Evolutionary conservation across 805 yeast genomes (phyloP).

Genomic region (Metschnikowia kunwiensis): DNA sequence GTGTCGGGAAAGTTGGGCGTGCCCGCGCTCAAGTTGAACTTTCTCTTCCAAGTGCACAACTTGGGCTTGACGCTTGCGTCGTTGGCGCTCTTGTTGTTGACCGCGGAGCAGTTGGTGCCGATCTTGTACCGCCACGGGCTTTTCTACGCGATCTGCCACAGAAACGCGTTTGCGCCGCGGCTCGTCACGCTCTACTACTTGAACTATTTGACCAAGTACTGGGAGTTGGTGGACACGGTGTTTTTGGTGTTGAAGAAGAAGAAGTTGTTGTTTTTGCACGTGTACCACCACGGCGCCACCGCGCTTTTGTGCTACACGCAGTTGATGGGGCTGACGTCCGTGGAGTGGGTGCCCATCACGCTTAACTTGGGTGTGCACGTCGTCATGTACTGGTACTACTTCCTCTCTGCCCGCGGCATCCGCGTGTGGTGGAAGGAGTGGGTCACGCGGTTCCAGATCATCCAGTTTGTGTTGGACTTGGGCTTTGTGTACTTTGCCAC

Average conservation of each 20-base stretch:
- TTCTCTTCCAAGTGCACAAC: constrained; percentile 83
- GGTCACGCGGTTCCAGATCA: constrained; percentile 95
- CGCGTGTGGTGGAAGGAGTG: constrained; percentile 99
- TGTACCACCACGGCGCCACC: constrained; percentile 98
- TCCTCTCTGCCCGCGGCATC: constrained; percentile 86
- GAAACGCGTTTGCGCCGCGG: constrained; percentile 76
- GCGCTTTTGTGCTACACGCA: constrained; percentile 93
- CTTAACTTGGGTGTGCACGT: constrained; percentile 91
- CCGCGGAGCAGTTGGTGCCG: constrained; percentile 84
- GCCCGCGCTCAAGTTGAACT: constrained; percentile 70
- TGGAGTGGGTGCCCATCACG: constrained; percentile 91
- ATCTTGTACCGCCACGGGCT: constrained; percentile 71
- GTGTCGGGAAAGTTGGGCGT: constrained; percentile 48
- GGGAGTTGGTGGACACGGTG: constrained; percentile 87
- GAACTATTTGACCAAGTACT: constrained; percentile 85
- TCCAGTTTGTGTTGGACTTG: constrained; percentile 88
- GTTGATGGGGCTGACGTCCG: constrained; percentile 83
- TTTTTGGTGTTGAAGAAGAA: constrained; percentile 90
- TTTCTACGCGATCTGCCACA: constrained; percentile 77
- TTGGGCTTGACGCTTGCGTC: constrained; percentile 69
- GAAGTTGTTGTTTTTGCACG: constrained; percentile 87
- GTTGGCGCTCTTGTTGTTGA: constrained; percentile 58
- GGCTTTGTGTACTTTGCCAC: constrained; percentile 91
- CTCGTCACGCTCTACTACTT: constrained; percentile 83
- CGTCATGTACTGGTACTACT: constrained; percentile 97